Conservation (phyloP, 345 rosid genomes). For the Xanthoceras sorbifolium region DNA sequence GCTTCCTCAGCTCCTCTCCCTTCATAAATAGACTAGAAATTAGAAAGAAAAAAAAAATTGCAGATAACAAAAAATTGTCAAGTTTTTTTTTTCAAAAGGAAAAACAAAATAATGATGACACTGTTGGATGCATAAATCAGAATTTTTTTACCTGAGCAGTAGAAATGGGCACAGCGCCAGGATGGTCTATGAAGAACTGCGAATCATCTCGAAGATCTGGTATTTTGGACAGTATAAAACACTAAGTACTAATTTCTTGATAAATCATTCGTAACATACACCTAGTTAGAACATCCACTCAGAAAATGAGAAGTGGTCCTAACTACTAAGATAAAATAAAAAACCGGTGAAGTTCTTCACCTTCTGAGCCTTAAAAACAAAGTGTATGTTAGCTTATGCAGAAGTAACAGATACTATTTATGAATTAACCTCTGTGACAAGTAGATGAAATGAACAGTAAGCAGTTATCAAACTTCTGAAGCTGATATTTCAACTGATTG, state of each 20-base stretch:
- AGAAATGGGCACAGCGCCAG: conserved; percentile 86
- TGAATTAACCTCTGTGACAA: background rate
- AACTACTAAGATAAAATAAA: background rate
- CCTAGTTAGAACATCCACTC: background rate
- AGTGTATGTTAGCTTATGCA: background rate
- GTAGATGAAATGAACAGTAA: background rate
- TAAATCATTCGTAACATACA: conserved; percentile 4
- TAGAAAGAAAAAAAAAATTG: background rate
- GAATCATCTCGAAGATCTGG: conserved; percentile 93
- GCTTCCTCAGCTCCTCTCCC: conserved; percentile 95
- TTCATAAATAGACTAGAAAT: conserved; percentile 15
- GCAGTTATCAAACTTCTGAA: background rate
- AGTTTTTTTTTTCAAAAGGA: background rate
- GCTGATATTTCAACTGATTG: background rate
- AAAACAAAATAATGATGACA: background rate
- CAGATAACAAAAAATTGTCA: background rate
- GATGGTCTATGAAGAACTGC: conserved; percentile 87
- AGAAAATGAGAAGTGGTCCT: background rate
- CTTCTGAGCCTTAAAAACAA: background rate
- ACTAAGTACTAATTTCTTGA: conserved; percentile 14
- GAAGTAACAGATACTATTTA: background rate
- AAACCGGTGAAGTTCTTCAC: background rate
- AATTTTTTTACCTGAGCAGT: conserved; percentile 60
- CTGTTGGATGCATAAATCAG: background rate
- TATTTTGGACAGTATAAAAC: conserved; percentile 28